Conservation (phyloP, 441 rosid genomes). For the Euphorbia celastroides region DNA sequence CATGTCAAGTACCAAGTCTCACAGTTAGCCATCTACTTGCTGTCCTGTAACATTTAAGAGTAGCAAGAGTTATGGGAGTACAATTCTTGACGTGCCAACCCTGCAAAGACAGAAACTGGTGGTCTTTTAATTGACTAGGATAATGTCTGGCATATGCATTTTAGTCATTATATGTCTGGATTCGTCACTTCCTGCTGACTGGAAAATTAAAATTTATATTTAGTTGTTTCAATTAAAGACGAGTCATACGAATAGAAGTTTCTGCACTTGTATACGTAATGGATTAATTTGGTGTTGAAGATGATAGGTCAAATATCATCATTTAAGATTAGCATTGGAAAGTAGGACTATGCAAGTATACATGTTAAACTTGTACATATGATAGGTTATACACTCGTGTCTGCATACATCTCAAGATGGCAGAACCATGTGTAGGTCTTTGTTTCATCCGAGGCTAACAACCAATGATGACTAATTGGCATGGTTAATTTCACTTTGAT, state of each 20-base stretch:
- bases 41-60: neutral
- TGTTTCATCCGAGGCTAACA: too few species aligned
- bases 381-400: neutral
- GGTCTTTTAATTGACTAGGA: neutral
- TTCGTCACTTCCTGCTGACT: neutral
- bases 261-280: neutral
- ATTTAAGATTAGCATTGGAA: too few species aligned
- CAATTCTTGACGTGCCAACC: neutral
- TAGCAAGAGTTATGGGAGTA: neutral
- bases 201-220: neutral
- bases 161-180: neutral
- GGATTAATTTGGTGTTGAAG: neutral
- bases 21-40: neutral
- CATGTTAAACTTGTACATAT: neutral
- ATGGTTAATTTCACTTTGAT: neutral
- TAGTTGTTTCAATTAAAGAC: neutral
- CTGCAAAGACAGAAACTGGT: neutral
- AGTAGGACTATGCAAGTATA: neutral
- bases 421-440: too few species aligned
- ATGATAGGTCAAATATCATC: neutral
- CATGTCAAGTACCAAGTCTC: neutral
- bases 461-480: neutral
- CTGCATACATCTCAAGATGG: too few species aligned
- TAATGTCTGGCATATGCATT: neutral
- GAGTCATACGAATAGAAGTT: neutral